A percentile compares a stretch with the other conserved stretches of the same genome.
These are phyloP conservation scores for Xylaria sp. DNA, from an alignment of 2,329 filamentous ascomycete species.

Conservation along the genomic window DNA sequence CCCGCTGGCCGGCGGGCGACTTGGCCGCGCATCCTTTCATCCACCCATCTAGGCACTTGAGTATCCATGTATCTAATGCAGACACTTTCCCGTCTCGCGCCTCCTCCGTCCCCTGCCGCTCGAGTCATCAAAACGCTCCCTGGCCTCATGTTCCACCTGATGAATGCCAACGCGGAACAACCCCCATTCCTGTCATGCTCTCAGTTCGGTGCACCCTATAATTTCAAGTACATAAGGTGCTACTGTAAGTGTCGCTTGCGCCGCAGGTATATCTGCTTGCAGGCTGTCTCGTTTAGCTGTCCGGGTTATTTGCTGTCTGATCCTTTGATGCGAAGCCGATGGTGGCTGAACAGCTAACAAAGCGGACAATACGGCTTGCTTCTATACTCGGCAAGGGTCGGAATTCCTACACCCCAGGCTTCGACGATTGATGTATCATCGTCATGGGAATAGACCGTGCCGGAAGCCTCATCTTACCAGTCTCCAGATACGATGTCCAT, in stretches of 20 bases:
- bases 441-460: neutral
- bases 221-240: conserved; percentile 6
- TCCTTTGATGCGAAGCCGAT: conserved; percentile 1
- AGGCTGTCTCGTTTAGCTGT: conserved; percentile 15
- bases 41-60: neutral
- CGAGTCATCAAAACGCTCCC: neutral
- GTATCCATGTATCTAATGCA: too few relatives aligned
- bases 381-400: conserved; percentile 2
- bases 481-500: neutral
- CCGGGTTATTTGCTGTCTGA: conserved; percentile 10
- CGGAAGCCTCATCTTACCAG: neutral
- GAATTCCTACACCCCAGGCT: neutral
- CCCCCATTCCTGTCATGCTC: conserved; percentile 13
- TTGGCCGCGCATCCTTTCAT: neutral
- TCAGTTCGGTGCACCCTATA: conserved; percentile 13
- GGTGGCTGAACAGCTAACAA: neutral
- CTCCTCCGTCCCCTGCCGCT: conserved; percentile 1
- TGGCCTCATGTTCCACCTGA: conserved; percentile 4
- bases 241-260: neutral
- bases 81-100: conserved; percentile 14
- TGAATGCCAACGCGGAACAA: conserved; percentile 18
- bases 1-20: conserved; percentile 1
- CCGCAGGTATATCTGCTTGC: conserved; percentile 10
- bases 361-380: neutral
- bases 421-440: too few relatives aligned